Conservation (phyloP, 306 rosid genomes). For the Prunus fruticosa region DNA sequence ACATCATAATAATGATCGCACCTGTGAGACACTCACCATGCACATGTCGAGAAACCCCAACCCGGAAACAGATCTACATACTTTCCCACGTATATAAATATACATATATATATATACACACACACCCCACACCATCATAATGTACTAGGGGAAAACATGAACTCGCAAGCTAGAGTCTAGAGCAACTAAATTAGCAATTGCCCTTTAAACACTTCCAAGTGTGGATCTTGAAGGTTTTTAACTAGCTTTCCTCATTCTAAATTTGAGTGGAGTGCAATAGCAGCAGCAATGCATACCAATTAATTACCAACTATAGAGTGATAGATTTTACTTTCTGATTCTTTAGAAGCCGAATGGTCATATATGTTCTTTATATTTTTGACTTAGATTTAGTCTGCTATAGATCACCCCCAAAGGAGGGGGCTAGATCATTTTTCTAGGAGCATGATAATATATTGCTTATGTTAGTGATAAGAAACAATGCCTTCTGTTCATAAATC, state of each 20-base stretch:
- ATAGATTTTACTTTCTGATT: background rate
- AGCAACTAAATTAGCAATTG: conserved; percentile 44
- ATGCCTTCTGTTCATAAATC: background rate
- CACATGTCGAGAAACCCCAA: too few relatives aligned
- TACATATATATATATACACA: too few relatives aligned
- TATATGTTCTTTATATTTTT: background rate
- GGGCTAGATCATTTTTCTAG: background rate
- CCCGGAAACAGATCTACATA: too few relatives aligned
- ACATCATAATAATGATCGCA: too few relatives aligned
- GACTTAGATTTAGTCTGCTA: background rate
- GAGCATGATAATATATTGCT: background rate
- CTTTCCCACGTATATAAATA: too few relatives aligned
- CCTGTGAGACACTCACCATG: too few relatives aligned
- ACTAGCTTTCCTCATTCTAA: conserved; percentile 51
- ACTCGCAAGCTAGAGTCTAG: conserved; percentile 54
- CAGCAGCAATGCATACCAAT: background rate
- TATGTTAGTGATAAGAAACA: background rate
- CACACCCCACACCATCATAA: too few relatives aligned
- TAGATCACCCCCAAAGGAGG: background rate
- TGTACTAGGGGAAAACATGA: conserved; percentile 25
- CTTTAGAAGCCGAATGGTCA: background rate
- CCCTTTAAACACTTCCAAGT: conserved; percentile 76
- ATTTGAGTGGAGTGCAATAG: conserved; percentile 83
- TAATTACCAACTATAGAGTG: background rate
- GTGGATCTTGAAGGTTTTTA: conserved; percentile 73